These are phyloP conservation scores for Bryum argenteum DNA, from an alignment of 225 moss, liverwort and hornwort species.

Conservation along the genomic window DNA sequence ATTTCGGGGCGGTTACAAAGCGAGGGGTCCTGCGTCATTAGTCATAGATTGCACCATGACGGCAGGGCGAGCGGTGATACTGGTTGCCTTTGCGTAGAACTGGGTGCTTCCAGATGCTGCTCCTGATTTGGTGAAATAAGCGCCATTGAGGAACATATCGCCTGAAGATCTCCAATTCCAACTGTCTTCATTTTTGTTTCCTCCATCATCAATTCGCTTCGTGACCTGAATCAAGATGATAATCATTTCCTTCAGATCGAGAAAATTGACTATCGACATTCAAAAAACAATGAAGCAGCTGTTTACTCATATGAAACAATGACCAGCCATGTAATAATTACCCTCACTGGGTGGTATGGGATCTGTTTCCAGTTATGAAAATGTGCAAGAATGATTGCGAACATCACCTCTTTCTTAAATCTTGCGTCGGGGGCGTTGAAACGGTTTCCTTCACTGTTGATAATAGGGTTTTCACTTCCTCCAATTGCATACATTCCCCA, in stretches of 20 bases:
- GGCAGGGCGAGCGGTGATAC: constrained; percentile 58
- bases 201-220: constrained; percentile 52
- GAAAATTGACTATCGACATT: not conserved
- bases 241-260: not conserved
- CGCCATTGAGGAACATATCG: constrained; percentile 58
- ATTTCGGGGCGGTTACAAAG: constrained; percentile 11
- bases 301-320: not conserved
- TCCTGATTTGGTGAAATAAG: constrained; percentile 63
- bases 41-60: constrained; percentile 56
- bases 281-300: not conserved
- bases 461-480: constrained; percentile 69
- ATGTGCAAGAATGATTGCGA: not conserved
- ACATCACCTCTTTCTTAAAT: constrained; percentile 36
- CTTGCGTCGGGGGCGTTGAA: constrained; percentile 51
- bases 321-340: not conserved
- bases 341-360: not conserved
- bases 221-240: constrained; percentile 45
- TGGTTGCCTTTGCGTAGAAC: constrained; percentile 57
- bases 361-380: not conserved
- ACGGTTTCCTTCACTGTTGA: constrained; percentile 74
- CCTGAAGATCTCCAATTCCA: constrained; percentile 71
- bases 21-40: constrained; percentile 56
- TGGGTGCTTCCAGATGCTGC: constrained; percentile 32
- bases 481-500: constrained; percentile 80
- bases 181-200: constrained; percentile 29